Evolutionary conservation across 2,329 filamentous ascomycete genomes (phyloP).

Genomic region (Scortechinia acanthostroma): DNA sequence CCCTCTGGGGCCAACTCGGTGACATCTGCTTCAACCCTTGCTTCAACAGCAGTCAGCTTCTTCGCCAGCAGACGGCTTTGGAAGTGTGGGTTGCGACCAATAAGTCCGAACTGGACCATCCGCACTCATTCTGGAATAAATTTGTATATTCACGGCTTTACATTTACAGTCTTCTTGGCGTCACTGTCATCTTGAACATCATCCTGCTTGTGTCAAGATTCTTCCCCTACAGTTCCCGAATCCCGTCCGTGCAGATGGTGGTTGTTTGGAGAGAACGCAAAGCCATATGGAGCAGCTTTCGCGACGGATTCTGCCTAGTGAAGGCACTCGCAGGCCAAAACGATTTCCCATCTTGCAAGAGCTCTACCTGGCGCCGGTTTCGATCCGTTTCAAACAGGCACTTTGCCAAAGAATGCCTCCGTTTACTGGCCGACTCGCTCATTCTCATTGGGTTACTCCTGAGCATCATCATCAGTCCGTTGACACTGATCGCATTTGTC

Average conservation of each 20-base stretch:
- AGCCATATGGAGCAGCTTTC: neutral
- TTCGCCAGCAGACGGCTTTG: slow-evolving; percentile 12
- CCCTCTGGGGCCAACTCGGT: slow-evolving; percentile 10
- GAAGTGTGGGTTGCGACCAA: slow-evolving; percentile 7
- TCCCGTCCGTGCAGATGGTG: neutral
- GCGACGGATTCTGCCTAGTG: neutral
- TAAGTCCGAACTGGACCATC: neutral
- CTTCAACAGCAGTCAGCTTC: slow-evolving; percentile 12
- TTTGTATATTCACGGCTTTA: neutral
- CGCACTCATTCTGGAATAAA: neutral
- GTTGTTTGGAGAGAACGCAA: neutral
- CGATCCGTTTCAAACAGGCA: neutral
- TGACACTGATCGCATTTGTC: slow-evolving; percentile 18
- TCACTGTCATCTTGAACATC: neutral
- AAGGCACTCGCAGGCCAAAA: neutral
- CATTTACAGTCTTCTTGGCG: neutral
- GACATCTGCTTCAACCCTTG: slow-evolving; percentile 21
- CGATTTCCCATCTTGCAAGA: too few relatives aligned
- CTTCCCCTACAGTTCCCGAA: neutral
- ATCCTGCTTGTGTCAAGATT: neutral
- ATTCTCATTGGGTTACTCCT: slow-evolving; percentile 11
- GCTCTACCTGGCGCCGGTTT: neutral
- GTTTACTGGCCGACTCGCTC: neutral
- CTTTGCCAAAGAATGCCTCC: neutral
- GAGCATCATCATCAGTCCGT: slow-evolving; percentile 17